phyloP scores from a whole-genome alignment of 768 basidiomycete species.

The Tylopilus sp. region DNA sequence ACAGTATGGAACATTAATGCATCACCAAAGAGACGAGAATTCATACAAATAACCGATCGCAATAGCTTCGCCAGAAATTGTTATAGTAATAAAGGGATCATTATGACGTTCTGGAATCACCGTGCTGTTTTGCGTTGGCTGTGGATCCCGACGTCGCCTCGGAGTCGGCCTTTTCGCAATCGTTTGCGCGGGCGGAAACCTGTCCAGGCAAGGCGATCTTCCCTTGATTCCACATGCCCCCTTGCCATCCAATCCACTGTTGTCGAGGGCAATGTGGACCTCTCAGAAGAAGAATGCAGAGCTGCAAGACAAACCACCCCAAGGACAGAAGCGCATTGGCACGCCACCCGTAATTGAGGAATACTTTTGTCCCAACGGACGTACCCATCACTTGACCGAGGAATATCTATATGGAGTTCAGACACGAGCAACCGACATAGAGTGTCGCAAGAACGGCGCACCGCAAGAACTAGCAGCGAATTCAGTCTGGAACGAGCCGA shows the following conservation, averaged over 20 bases:
- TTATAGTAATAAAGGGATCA: too few relatives aligned
- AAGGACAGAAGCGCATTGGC: slow-evolving; percentile 55
- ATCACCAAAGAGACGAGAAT: too few relatives aligned
- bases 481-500: slow-evolving; percentile 66
- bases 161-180: slow-evolving; percentile 4
- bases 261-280: slow-evolving; percentile 49
- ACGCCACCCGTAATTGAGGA: slow-evolving; percentile 64
- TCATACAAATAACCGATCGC: too few relatives aligned
- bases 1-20: too few relatives aligned
- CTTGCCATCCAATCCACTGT: slow-evolving; percentile 52
- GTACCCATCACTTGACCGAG: slow-evolving; percentile 81
- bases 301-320: slow-evolving; percentile 52
- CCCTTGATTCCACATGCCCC: neutral
- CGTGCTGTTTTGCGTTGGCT: neutral
- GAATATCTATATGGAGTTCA: slow-evolving; percentile 40
- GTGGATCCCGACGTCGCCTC: neutral
- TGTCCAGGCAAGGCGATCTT: neutral
- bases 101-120: too few relatives aligned
- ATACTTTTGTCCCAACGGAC: slow-evolving; percentile 37
- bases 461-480: slow-evolving; percentile 64
- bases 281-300: slow-evolving; percentile 55
- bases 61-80: too few relatives aligned
- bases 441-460: slow-evolving; percentile 25
- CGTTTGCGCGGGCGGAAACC: neutral
- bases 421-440: neutral